These are phyloP conservation scores for Fraxinus latifolia DNA, from an alignment of 305 asterid genomes.

Conservation along the genomic window DNA sequence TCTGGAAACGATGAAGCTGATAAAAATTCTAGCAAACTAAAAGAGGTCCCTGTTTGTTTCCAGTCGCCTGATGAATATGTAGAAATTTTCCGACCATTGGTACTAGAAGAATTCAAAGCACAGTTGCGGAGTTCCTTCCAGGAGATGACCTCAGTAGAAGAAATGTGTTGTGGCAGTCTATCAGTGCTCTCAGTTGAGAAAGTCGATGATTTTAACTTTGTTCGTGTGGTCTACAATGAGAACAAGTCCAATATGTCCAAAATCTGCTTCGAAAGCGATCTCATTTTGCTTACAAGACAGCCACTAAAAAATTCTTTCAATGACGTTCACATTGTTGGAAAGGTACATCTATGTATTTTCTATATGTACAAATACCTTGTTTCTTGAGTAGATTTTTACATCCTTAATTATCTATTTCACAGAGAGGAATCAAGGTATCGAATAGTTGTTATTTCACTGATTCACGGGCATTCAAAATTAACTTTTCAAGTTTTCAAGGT, in stretches of 20 bases:
- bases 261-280: conserved; percentile 80
- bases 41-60: conserved; percentile 86
- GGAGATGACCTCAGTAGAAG: conserved; percentile 72
- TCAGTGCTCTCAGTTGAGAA: conserved; percentile 91
- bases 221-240: conserved; percentile 86
- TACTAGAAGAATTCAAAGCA: conserved; percentile 93
- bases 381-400: conserved; percentile 29
- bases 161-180: conserved; percentile 62
- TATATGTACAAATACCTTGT: conserved; percentile 10
- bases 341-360: conserved; percentile 45
- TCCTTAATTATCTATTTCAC: conserved; percentile 10
- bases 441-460: conserved; percentile 6
- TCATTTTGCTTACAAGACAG: conserved; percentile 72
- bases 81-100: conserved; percentile 83
- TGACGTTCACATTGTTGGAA: conserved; percentile 83
- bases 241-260: conserved; percentile 47
- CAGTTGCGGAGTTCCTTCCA: conserved; percentile 80
- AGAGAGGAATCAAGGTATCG: neutral
- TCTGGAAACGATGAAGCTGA: conserved; percentile 46
- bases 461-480: neutral
- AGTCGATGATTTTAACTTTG: conserved; percentile 84
- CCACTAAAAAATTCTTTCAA: conserved; percentile 51
- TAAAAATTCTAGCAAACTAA: conserved; percentile 54
- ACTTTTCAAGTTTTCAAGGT: neutral
- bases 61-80: conserved; percentile 76